phyloP scores from a whole-genome alignment of 305 asterid genomes.

The Fraxinus dipetala region DNA sequence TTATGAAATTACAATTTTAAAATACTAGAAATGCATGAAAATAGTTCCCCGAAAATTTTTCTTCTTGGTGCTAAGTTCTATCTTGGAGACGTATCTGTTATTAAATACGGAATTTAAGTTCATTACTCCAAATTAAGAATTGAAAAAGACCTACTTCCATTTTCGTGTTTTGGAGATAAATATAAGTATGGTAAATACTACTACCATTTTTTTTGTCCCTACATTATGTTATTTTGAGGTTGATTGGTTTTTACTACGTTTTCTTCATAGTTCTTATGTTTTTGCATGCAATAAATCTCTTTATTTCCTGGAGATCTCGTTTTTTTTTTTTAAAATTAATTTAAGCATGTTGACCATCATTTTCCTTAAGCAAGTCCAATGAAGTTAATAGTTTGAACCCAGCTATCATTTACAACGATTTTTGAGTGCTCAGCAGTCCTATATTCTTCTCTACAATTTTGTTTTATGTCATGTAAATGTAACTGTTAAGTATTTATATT shows the following conservation, averaged over 20 bases:
- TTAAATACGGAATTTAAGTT: neutral
- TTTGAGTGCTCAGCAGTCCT: neutral
- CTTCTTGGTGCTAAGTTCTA: constrained; percentile 6
- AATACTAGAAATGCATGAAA: neutral
- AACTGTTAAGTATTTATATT: neutral
- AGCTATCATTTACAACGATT: neutral
- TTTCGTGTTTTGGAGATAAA: neutral
- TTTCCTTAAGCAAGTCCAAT: neutral
- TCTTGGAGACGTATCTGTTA: constrained; percentile 9
- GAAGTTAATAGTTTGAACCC: constrained; percentile 7
- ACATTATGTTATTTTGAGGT: neutral
- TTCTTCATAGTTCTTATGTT: neutral
- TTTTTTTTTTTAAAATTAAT: neutral
- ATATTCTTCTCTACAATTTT: neutral
- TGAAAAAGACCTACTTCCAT: neutral
- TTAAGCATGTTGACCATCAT: neutral
- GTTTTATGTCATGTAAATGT: neutral
- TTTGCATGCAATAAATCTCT: neutral
- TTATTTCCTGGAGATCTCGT: neutral
- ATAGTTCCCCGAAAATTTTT: neutral
- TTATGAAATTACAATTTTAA: neutral
- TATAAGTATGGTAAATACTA: neutral
- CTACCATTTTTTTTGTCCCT: neutral
- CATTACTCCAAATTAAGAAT: neutral
- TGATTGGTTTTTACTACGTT: neutral